Evolutionary conservation across 495 filamentous ascomycete species (phyloP), one percentile per base, ranked within the genome.

Genomic region (Cercophora scortea): DNA sequence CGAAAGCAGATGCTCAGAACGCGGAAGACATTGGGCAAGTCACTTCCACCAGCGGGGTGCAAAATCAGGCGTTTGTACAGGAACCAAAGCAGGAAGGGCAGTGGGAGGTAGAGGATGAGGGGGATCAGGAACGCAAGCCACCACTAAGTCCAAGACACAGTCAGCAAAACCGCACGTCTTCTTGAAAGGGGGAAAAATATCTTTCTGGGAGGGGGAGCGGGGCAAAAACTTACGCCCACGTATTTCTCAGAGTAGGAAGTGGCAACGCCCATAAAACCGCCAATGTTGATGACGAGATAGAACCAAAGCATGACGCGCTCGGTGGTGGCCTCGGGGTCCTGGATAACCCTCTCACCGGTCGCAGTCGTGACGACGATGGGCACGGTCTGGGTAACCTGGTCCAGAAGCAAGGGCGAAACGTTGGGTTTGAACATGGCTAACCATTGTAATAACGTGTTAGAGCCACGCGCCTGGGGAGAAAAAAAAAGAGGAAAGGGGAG

Each of bases 91-190:
- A 83, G 63, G 40, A 79, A 41, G 0, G 79, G 80, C 11, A 82
- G 70, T 15, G 79, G 70, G 38, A 84, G 67, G 62, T 82, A 84
- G 42, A 84, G 71, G 49, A 82, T 66, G 17, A 80, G 73, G 39
- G 84, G 83, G 35, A 93, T 80, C 44, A 90, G 68, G 67, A 84
- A 90, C n/a, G 81, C 71, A 32, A 75, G 61, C 84, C 83, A 91
- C 77, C 85, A 89, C 56, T 62, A 16, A 18, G 5, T 16, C n/a
- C n/a, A 18, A 32, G 44, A 43, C 6, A 15, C 4, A 8, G 45
- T 54, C n/a, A 39, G 33, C 18, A 13, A n/a, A 17, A 6, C 6
- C 3, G 25, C 5, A 2, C 25, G 5, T 5, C 25, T 25, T 25
- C 25, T n/a, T n/a, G n/a, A n/a, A 25, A 25, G 5, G 25, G 25